phyloP scores from a whole-genome alignment of 345 rosid species.

The Dipteronia dyeriana region DNA sequence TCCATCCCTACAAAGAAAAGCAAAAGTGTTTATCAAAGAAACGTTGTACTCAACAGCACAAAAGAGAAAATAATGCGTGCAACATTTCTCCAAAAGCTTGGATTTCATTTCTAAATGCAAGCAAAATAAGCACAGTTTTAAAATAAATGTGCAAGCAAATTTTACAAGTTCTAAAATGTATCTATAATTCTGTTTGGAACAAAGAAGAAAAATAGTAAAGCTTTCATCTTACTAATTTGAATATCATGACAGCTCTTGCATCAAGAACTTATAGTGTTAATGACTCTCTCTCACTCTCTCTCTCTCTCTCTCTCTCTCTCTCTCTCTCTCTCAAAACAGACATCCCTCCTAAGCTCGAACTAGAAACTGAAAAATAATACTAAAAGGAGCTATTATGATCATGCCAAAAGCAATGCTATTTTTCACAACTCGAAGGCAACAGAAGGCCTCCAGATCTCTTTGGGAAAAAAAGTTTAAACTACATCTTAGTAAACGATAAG shows the following conservation, averaged over 20 bases:
- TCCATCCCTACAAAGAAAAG: constrained; percentile 67
- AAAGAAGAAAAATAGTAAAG: neutral
- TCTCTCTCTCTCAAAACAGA: too few relatives aligned
- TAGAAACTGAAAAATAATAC: too few relatives aligned
- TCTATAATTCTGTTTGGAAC: neutral
- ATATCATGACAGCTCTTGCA: neutral
- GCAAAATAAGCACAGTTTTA: neutral
- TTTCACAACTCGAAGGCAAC: neutral
- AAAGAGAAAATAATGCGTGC: neutral
- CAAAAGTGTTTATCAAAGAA: constrained; percentile 2
- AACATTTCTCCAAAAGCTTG: neutral
- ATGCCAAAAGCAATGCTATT: neutral
- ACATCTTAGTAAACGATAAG: too few relatives aligned
- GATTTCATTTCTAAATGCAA: neutral
- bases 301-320: too few relatives aligned
- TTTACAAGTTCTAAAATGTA: neutral
- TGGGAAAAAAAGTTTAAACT: neutral
- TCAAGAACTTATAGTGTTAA: constrained; percentile 1
- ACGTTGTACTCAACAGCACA: neutral
- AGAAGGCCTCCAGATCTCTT: neutral
- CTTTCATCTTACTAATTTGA: neutral
- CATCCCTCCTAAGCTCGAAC: too few relatives aligned
- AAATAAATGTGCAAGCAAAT: neutral
- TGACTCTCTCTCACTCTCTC: neutral
- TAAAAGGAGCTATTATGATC: neutral